Conservation (phyloP, 2,329 filamentous ascomycete genomes). For the Epichloe amarillans region DNA sequence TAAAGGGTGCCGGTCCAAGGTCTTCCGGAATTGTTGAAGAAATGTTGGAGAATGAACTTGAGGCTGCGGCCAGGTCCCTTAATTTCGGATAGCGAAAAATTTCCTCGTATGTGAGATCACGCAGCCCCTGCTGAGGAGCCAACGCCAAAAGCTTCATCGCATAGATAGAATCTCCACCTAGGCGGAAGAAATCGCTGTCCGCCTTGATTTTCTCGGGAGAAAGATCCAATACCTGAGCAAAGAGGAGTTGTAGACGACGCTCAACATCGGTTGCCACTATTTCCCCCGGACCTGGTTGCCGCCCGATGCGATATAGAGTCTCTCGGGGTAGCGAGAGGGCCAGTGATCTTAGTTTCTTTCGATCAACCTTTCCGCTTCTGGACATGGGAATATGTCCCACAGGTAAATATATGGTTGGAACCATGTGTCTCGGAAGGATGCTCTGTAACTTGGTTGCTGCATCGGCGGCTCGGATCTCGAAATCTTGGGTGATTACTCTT, state of each 20-base stretch:
- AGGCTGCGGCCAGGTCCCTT: background rate
- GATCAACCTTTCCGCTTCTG: background rate
- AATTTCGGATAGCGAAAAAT: constrained; percentile 5
- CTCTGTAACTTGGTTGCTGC: background rate
- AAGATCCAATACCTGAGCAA: constrained; percentile 11
- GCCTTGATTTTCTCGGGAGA: constrained; percentile 13
- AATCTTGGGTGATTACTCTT: background rate
- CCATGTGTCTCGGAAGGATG: background rate
- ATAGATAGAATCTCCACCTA: constrained; percentile 31
- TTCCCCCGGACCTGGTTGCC: background rate
- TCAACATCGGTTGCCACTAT: background rate
- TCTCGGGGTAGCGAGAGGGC: background rate
- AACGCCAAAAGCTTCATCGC: constrained; percentile 27
- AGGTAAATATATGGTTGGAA: background rate
- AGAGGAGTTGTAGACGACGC: background rate
- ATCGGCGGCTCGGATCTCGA: background rate
- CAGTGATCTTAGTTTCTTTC: background rate
- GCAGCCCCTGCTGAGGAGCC: background rate
- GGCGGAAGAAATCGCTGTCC: constrained; percentile 25
- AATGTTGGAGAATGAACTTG: background rate
- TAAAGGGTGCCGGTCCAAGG: background rate
- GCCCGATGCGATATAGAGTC: background rate
- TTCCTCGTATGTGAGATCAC: background rate
- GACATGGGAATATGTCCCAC: background rate
- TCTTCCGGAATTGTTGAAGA: background rate